Evolutionary conservation across 768 basidiomycete genomes (phyloP).

Genomic region (Exidia glandulosa): DNA sequence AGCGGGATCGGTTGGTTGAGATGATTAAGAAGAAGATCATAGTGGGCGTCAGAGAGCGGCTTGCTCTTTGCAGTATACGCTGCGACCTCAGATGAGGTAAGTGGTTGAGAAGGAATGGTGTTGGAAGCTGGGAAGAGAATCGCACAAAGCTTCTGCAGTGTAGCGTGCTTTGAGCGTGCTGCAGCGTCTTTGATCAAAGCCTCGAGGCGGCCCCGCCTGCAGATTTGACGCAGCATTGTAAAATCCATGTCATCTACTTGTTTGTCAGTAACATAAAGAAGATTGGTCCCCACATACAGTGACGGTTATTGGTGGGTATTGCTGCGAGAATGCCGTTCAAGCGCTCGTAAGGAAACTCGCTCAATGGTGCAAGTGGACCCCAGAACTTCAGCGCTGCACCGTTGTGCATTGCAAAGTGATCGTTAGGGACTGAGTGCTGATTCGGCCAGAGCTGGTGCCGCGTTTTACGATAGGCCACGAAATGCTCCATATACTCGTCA

Average conservation of each 20-base stretch:
- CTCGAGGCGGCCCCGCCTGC: background rate
- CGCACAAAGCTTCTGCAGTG: background rate
- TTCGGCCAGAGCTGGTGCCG: background rate
- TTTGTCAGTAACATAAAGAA: background rate
- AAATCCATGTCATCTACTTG: background rate
- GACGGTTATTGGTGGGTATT: background rate
- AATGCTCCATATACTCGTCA: background rate
- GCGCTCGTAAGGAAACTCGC: background rate
- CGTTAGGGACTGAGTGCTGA: background rate
- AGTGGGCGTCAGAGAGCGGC: background rate
- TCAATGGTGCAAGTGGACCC: background rate
- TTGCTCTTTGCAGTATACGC: background rate
- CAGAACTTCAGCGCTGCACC: background rate
- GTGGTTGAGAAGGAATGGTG: background rate
- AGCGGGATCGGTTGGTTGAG: background rate
- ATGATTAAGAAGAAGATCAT: background rate
- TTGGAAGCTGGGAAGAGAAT: background rate
- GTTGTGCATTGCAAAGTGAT: background rate
- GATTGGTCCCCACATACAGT: background rate
- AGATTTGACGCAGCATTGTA: background rate
- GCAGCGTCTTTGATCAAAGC: background rate
- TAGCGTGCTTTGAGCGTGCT: background rate
- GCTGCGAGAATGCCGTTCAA: background rate
- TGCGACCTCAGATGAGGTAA: background rate
- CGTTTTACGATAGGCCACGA: background rate